Percentiles rank a stretch among this genome's conserved stretches.
These are phyloP conservation scores for Zarea fungicola DNA, from an alignment of 2,329 filamentous ascomycete genomes.

Conservation along the genomic window DNA sequence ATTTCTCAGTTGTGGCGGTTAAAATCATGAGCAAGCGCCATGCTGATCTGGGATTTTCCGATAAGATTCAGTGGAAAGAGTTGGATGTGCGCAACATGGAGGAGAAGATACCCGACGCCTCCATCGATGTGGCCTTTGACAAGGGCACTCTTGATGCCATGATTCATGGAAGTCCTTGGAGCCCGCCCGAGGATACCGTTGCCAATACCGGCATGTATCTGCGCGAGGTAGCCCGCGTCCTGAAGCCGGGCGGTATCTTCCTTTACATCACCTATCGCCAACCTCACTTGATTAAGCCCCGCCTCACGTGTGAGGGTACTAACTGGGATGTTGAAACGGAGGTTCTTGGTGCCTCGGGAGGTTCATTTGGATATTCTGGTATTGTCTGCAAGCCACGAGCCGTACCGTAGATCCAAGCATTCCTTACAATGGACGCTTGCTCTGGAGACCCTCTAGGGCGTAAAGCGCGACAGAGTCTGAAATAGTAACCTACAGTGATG, in stretches of 20 bases:
- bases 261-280: conserved; percentile 51
- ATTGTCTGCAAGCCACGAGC: conserved; percentile 21
- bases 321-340: conserved; percentile 41
- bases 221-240: conserved; percentile 43
- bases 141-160: conserved; percentile 53
- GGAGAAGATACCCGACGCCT: conserved; percentile 28
- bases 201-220: conserved; percentile 45
- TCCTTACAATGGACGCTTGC: too few relatives aligned
- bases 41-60: conserved; percentile 19
- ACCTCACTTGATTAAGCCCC: conserved; percentile 47
- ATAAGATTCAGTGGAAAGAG: conserved; percentile 42
- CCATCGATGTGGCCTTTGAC: conserved; percentile 52
- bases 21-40: conserved; percentile 45
- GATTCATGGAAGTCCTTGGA: conserved; percentile 50
- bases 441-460: too few relatives aligned
- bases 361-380: conserved; percentile 45
- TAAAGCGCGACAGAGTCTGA: too few relatives aligned
- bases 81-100: conserved; percentile 49
- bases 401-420: too few relatives aligned
- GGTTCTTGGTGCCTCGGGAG: conserved; percentile 29
- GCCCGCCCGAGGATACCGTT: conserved; percentile 42
- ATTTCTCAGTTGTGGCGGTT: conserved; percentile 52
- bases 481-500: too few relatives aligned
- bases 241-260: conserved; percentile 43
- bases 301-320: conserved; percentile 37